Base-by-base conservation (phyloP, 352 stramenopile species). In the Pythium dissotocum region DNA sequence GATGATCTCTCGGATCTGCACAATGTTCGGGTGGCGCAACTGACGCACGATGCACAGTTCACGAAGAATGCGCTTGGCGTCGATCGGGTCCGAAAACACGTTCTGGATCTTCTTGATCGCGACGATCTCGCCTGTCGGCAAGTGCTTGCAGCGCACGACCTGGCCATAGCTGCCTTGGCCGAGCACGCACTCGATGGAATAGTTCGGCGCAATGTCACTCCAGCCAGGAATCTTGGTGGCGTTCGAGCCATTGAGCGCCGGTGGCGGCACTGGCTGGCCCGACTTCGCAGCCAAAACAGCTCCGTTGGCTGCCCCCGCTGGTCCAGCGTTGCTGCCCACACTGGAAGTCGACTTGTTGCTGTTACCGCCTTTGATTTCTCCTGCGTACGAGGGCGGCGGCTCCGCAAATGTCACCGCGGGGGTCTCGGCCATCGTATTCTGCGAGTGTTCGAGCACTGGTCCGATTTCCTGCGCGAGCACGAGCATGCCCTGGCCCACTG, bases 71-170 rank as follows among this genome's bases (percentile, higher is more conserved):
- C 87, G 85, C 73, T 95, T 95, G 46, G 87, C 87, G 63, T 95
- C 87, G 54, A 95, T 93, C 33, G 87, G 87, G 40, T 95, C 87
- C 13, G 87, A 91, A 58, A 95, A 95, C 10, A 95, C 87, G 58
- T 95, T 95, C 63, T 94, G 85, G 63, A 94, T 94, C 69, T 93
- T 93, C 76, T 95, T 95, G 70, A 95, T 95, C 7, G 87, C 87
- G 52, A 95, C 87, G 64, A 95, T 88, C 65, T 95, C 87, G 26
- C 85, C 85, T n/a, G 87, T 94, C 21, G 87, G 82, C n/a, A 94
- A 46, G 66, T 95, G 87, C 66, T 95, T 95, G 77, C 85, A 94
- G 30, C 87, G 85, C 58, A 95, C 84, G 26, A 95, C 87, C 71
- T 95, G 87, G 60, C 87, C 87, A 52, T 95, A 95, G 61, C 84